A percentile compares a stretch with the other conserved stretches of the same genome.
phyloP scores from a whole-genome alignment of 768 basidiomycete genomes.

The Favolaschia claudopus region DNA sequence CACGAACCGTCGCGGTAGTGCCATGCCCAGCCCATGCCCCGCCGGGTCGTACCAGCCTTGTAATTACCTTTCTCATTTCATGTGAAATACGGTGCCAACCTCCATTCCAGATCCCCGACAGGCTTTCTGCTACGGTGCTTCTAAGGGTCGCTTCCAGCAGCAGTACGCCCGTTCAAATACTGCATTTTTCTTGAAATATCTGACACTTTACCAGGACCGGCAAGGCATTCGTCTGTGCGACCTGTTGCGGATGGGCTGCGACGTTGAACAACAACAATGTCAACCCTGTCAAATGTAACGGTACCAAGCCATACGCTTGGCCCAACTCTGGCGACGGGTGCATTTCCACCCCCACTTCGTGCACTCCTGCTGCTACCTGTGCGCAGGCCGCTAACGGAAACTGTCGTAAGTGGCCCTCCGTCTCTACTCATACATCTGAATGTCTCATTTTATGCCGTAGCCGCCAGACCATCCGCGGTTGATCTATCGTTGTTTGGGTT shows the following conservation, averaged over 20 bases:
- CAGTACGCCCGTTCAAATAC: not conserved
- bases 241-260: not conserved
- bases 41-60: too few species aligned
- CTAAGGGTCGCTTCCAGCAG: not conserved
- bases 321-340: not conserved
- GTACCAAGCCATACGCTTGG: not conserved
- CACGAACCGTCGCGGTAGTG: too few species aligned
- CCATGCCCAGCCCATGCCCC: too few species aligned
- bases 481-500: too few species aligned
- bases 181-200: not conserved
- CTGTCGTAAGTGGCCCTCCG: not conserved
- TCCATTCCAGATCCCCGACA: not conserved
- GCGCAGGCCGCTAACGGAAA: not conserved
- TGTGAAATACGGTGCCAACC: too few species aligned
- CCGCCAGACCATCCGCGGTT: too few species aligned
- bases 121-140: not conserved
- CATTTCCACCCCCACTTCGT: not conserved
- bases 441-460: too few species aligned
- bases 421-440: too few species aligned
- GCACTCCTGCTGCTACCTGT: not conserved
- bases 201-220: not conserved
- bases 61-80: too few species aligned
- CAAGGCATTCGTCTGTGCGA: not conserved
- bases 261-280: not conserved
- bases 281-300: not conserved